Evolutionary conservation across 2,329 filamentous ascomycete species (phyloP).

Genomic region (Colletotrichum agaves): DNA sequence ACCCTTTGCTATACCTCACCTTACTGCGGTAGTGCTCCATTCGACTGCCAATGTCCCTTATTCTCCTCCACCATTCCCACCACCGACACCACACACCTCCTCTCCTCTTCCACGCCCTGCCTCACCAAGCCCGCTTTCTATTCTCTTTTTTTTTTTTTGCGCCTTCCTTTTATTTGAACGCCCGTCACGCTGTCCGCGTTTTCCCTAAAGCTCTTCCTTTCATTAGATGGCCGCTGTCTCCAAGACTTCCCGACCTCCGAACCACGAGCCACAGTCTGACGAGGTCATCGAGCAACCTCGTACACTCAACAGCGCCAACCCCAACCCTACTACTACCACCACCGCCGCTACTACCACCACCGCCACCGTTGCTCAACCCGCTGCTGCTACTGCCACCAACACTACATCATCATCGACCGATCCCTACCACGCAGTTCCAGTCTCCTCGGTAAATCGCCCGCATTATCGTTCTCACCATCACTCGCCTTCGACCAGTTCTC

Average conservation of each 20-base stretch:
- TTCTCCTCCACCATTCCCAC: constrained; percentile 32
- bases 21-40: constrained; percentile 12
- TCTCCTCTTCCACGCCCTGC: constrained; percentile 37
- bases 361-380: constrained; percentile 9
- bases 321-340: constrained; percentile 28
- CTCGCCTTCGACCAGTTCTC: constrained; percentile 46
- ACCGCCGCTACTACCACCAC: constrained; percentile 23
- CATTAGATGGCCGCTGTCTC: constrained; percentile 39
- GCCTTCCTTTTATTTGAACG: constrained; percentile 36
- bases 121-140: constrained; percentile 38
- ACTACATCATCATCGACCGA: constrained; percentile 34
- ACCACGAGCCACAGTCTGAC: constrained; percentile 35
- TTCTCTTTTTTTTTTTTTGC: constrained; percentile 27
- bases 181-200: constrained; percentile 32
- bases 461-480: constrained; percentile 34
- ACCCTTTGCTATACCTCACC: constrained; percentile 18
- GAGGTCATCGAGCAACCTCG: constrained; percentile 29
- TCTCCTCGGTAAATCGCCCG: constrained; percentile 30
- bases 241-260: constrained; percentile 36
- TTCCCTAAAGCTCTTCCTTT: constrained; percentile 10
- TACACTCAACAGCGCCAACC: constrained; percentile 23
- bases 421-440: constrained; percentile 27
- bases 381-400: constrained; percentile 6
- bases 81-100: constrained; percentile 28
- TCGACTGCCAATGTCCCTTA: constrained; percentile 32